Percentiles rank a stretch among this genome's conserved stretches.
Evolutionary conservation across 176 grass and related monocot species (phyloP).

Genomic region (Musa troglodytarum): DNA sequence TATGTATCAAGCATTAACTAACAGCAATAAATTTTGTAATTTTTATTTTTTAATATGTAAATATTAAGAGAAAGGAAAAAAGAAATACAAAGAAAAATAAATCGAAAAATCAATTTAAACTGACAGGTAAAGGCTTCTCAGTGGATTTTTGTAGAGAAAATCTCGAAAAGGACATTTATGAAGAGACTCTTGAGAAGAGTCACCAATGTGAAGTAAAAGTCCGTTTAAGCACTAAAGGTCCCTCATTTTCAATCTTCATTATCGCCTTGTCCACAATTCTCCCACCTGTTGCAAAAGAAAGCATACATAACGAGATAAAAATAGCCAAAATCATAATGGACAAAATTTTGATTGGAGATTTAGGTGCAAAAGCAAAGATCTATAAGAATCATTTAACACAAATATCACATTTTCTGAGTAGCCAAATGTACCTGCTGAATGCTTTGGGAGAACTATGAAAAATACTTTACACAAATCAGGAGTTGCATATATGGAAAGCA

Average conservation of each 20-base stretch:
- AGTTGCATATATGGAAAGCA: constrained; percentile 60
- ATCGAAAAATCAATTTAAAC: too few relatives aligned
- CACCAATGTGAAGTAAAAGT: too few relatives aligned
- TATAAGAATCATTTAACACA: not conserved
- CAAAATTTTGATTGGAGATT: not conserved
- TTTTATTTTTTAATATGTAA: too few relatives aligned
- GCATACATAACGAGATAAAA: not conserved
- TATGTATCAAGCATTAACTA: too few relatives aligned
- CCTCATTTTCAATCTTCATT: constrained; percentile 74
- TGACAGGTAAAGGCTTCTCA: too few relatives aligned
- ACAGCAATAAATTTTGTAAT: too few relatives aligned
- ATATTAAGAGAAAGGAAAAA: too few relatives aligned
- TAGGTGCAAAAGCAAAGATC: too few relatives aligned
- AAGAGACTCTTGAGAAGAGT: too few relatives aligned
- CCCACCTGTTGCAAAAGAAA: constrained; percentile 45
- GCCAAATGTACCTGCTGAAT: constrained; percentile 47
- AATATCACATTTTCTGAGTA: not conserved
- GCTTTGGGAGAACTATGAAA: constrained; percentile 75
- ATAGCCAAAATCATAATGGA: not conserved
- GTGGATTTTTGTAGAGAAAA: too few relatives aligned
- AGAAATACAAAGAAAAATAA: too few relatives aligned
- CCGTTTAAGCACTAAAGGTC: constrained; percentile 51
- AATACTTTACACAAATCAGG: constrained; percentile 76
- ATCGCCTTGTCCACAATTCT: constrained; percentile 86
- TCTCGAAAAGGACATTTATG: too few relatives aligned